Percentiles rank a stretch among this genome's conserved stretches.
phyloP scores from a whole-genome alignment of 1,284 basidiomycete species.

The Leccinum subspadiceum region DNA sequence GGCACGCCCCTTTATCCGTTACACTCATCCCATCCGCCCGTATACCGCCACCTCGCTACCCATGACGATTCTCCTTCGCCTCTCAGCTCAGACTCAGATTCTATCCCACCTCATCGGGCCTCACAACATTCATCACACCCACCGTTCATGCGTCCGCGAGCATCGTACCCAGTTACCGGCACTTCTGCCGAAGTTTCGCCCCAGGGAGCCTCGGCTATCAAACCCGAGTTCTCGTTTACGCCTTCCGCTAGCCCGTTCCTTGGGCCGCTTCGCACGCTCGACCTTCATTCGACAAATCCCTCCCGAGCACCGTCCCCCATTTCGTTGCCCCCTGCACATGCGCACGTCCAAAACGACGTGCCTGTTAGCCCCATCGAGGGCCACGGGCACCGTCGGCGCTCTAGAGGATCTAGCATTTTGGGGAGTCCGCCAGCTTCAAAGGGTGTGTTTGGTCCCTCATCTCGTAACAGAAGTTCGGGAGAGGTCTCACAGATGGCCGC shows the following conservation, averaged over 20 bases:
- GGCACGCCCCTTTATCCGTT: constrained; percentile 42
- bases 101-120: constrained; percentile 36
- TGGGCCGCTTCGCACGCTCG: constrained; percentile 73
- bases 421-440: constrained; percentile 42
- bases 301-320: constrained; percentile 70
- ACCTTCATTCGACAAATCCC: constrained; percentile 64
- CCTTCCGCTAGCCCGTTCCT: constrained; percentile 83
- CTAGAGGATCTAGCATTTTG: constrained; percentile 33
- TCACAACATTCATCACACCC: constrained; percentile 28
- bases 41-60: constrained; percentile 37
- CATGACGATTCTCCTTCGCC: constrained; percentile 66
- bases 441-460: constrained; percentile 24
- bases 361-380: constrained; percentile 38
- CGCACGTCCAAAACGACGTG: constrained; percentile 24
- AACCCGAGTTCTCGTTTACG: constrained; percentile 43
- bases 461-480: constrained; percentile 34
- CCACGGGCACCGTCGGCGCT: constrained; percentile 19
- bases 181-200: constrained; percentile 28
- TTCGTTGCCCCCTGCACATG: constrained; percentile 51
- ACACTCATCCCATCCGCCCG: constrained; percentile 29
- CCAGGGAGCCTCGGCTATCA: constrained; percentile 23
- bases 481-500: constrained; percentile 27
- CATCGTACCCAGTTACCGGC: constrained; percentile 21
- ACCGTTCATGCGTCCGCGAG: constrained; percentile 22
- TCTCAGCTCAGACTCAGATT: constrained; percentile 66